Evolutionary conservation across 352 stramenopile species (phyloP).

Genomic region (Saprolegnia diclina): DNA sequence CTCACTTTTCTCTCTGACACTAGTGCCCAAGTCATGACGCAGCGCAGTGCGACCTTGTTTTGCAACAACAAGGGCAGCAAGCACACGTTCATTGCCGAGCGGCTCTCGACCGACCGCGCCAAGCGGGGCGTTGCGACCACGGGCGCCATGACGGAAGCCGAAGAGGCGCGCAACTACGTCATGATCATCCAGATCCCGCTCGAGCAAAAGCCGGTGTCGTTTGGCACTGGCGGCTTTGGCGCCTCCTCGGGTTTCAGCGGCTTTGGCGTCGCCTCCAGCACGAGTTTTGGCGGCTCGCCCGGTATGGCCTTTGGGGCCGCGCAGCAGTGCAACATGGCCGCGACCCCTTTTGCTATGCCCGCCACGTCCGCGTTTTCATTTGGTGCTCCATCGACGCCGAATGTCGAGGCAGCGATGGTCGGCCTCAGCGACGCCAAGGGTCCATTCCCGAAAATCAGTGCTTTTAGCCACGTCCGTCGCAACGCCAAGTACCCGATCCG

Average conservation of each 20-base stretch:
- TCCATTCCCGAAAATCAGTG: slow-evolving; percentile 18
- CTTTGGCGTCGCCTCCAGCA: background rate
- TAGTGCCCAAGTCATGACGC: slow-evolving; percentile 23
- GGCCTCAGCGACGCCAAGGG: background rate
- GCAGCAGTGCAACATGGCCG: background rate
- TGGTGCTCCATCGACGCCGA: background rate
- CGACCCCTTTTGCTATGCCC: background rate
- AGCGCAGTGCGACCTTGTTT: slow-evolving; percentile 11
- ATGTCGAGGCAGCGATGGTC: slow-evolving; percentile 19
- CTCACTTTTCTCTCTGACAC: background rate
- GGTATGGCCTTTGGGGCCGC: slow-evolving; percentile 2
- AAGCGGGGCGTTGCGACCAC: slow-evolving; percentile 4
- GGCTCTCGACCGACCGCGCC: slow-evolving; percentile 7
- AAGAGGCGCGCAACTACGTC: slow-evolving; percentile 23
- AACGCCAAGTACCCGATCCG: slow-evolving; percentile 15
- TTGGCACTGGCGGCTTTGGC: background rate
- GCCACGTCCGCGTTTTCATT: background rate
- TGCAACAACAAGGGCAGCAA: slow-evolving; percentile 22
- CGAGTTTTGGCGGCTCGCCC: background rate
- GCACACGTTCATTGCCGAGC: slow-evolving; percentile 15
- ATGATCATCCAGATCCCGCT: slow-evolving; percentile 26
- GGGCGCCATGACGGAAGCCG: slow-evolving; percentile 17
- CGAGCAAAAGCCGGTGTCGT: background rate
- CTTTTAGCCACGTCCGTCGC: background rate
- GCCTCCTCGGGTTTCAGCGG: background rate